A percentile compares a stretch with the other conserved stretches of the same genome.
phyloP scores from a whole-genome alignment of 2,329 filamentous ascomycete species.

The Basipetospora sp. region DNA sequence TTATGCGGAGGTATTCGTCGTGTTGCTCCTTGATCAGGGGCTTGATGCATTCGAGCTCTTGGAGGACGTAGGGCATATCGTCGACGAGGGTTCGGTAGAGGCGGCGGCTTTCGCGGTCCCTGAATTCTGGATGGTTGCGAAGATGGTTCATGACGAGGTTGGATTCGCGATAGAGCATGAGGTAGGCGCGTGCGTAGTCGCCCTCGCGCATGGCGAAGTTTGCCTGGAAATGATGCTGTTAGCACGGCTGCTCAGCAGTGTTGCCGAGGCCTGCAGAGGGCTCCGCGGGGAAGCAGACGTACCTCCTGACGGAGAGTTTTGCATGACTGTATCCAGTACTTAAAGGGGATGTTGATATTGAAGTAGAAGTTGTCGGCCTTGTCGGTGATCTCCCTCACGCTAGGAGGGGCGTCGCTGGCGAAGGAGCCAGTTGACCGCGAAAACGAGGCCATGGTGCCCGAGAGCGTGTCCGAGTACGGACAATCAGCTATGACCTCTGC shows the following conservation, averaged over 20 bases:
- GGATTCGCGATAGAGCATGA: conserved; percentile 81
- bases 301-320: conserved; percentile 72
- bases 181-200: conserved; percentile 76
- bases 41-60: conserved; percentile 62
- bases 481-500: too few relatives aligned
- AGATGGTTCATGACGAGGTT: conserved; percentile 67
- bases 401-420: conserved; percentile 23
- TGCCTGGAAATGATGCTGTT: conserved; percentile 56
- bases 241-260: too few relatives aligned
- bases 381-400: conserved; percentile 59
- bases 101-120: conserved; percentile 47
- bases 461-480: too few relatives aligned
- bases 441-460: conserved; percentile 1
- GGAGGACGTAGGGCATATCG: conserved; percentile 43
- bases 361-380: conserved; percentile 71
- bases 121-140: conserved; percentile 60
- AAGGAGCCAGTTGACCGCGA: not conserved
- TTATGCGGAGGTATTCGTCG: conserved; percentile 31
- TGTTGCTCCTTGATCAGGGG: conserved; percentile 60
- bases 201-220: conserved; percentile 72
- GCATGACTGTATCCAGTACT: conserved; percentile 69
- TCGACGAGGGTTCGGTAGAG: conserved; percentile 40
- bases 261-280: not conserved
- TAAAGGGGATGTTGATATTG: conserved; percentile 59
- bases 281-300: conserved; percentile 13